These are phyloP conservation scores for Tolypocladium endophyticum DNA, from an alignment of 2,329 filamentous ascomycete species.

Conservation along the genomic window DNA sequence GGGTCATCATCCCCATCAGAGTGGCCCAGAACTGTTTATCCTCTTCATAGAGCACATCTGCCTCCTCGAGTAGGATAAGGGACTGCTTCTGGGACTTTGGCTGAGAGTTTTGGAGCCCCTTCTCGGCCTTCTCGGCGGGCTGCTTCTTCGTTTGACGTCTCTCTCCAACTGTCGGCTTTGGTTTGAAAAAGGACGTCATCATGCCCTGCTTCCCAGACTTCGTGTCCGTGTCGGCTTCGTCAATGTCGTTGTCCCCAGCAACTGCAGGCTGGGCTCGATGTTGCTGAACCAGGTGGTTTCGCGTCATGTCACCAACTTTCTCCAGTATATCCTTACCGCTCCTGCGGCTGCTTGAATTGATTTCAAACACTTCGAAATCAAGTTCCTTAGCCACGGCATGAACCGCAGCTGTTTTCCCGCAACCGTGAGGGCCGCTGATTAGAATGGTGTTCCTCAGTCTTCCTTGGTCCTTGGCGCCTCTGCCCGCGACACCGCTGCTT, in stretches of 20 bases:
- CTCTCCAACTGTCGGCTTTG: conserved; percentile 25
- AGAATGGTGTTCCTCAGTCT: conserved; percentile 68
- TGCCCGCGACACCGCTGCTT: conserved; percentile 23
- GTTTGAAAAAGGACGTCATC: conserved; percentile 72
- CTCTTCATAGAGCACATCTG: conserved; percentile 87
- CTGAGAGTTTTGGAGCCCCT: conserved; percentile 17
- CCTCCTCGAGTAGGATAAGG: conserved; percentile 86
- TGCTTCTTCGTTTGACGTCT: conserved; percentile 15
- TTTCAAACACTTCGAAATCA: conserved; percentile 89
- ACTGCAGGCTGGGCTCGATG: conserved; percentile 24
- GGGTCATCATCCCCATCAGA: conserved; percentile 62
- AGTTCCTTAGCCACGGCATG: conserved; percentile 89
- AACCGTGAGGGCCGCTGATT: conserved; percentile 79
- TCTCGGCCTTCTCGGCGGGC: conserved; percentile 16
- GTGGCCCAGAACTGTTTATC: conserved; percentile 93
- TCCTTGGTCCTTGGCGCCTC: conserved; percentile 28
- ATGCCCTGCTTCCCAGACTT: conserved; percentile 65
- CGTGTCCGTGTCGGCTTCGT: conserved; percentile 36
- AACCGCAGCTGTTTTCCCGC: conserved; percentile 86
- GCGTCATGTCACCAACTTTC: conserved; percentile 91
- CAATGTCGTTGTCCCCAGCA: conserved; percentile 12
- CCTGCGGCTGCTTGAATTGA: conserved; percentile 73
- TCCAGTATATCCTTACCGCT: conserved; percentile 87
- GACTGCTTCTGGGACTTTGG: conserved; percentile 73
- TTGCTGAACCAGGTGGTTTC: conserved; percentile 73